Base-by-base conservation (phyloP, 805 yeast genomes). In the Tetrapisispora taiwanensis region DNA sequence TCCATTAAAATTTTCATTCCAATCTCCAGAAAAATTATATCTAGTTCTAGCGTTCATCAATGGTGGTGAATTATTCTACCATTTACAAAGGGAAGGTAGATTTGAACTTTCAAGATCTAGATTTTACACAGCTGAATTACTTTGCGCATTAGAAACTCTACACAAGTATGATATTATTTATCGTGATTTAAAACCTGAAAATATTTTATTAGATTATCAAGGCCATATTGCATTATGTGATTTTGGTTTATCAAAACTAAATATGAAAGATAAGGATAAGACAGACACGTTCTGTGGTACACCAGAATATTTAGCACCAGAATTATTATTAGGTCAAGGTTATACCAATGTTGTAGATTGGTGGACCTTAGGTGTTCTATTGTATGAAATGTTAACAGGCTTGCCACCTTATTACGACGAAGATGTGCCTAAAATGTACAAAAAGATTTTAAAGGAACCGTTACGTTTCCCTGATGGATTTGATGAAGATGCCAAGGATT, bases 211-310 rank as follows among this genome's bases (percentile, higher is more conserved):
- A 32, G 98, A 92, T 63, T 88, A 90, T 66, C 95, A 92, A 56
- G 98, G 98, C 2, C 98, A 92, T 64, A 92, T 92, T 61, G 97
- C 97, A 1, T 70, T 92, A 45, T 92, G 98, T 69, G 98, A 92
- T 67, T 92, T 92, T 62, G 98, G 98, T 6, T 72, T 92, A 36
- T 92, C 97, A 69, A 92, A 92, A 67, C 76, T 92, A 55, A 87
- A 92, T 69, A 92, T 92, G 98, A 78, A 80, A 52, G 78, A 81
- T 54, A 82, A 84, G 48, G 95, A 88, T 55, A 84, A 84, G 64
- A 81, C 87, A 1, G 83, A 82, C 55, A 92, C 98, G 0, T 92
- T 92, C 62, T 92, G 98, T 66, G 98, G 98, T 34, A 92, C 98
- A 0, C 97, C 97, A 0, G 97, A 92, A 65, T 92, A 92, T 64